Conservation (phyloP, 2,329 filamentous ascomycete species). For the Diaporthe aspalathi region DNA sequence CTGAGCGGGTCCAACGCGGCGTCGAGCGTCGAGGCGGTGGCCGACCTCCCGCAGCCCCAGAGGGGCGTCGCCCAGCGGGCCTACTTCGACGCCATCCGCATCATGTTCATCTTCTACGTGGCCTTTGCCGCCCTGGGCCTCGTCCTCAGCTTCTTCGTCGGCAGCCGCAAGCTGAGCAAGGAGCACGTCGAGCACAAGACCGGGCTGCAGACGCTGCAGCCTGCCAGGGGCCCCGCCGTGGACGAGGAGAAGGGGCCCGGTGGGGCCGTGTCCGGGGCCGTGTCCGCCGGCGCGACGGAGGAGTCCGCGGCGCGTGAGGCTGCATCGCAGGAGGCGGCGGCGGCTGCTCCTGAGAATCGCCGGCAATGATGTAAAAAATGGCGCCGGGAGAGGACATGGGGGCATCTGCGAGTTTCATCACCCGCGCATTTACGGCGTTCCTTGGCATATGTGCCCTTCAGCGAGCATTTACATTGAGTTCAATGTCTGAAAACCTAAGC, state of each 20-base stretch:
- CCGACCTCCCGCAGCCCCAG: conserved; percentile 59
- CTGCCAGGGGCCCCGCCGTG: conserved; percentile 48
- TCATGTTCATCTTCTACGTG: conserved; percentile 70
- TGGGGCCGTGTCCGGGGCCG: no score
- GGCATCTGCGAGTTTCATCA: no score
- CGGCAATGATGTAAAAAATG: neutral
- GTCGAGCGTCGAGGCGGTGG: conserved; percentile 69
- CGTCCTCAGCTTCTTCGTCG: conserved; percentile 59
- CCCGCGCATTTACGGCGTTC: conserved; percentile 5
- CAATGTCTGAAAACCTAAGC: neutral
- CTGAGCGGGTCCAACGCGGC: conserved; percentile 71
- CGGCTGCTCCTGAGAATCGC: neutral
- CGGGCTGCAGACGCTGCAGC: conserved; percentile 58
- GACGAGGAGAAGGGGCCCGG: conserved; percentile 41
- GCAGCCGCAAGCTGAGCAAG: conserved; percentile 63
- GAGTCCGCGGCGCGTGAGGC: neutral
- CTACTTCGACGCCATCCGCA: conserved; percentile 62
- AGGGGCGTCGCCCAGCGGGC: conserved; percentile 56
- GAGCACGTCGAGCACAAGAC: conserved; percentile 70
- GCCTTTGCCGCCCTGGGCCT: conserved; percentile 61
- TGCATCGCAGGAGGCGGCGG: neutral
- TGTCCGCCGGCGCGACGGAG: neutral
- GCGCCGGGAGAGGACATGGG: no score
- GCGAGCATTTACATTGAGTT: conserved; percentile 7
- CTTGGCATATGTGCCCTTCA: neutral